Evolutionary conservation across 78 protist species (phyloP).

Genomic region (Cavenderia fasciculata): DNA sequence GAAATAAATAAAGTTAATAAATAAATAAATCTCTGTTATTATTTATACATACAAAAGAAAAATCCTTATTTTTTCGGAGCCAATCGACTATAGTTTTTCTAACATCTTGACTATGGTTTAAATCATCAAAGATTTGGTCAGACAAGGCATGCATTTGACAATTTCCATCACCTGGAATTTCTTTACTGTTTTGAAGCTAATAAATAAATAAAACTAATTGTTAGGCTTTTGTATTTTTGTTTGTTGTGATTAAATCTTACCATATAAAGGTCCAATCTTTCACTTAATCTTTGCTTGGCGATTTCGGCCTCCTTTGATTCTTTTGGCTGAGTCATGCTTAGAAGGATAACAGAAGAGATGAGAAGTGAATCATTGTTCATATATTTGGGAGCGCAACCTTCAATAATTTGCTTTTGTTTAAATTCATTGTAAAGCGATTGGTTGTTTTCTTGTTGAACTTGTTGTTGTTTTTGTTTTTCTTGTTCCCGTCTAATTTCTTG

Average conservation of each 20-base stretch:
- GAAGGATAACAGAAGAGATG: slow-evolving; percentile 23
- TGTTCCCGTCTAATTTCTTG: slow-evolving; percentile 2
- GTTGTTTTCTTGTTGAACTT: background rate
- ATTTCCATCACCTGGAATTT: slow-evolving; percentile 76
- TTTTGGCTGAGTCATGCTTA: slow-evolving; percentile 42
- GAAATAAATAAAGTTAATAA: background rate
- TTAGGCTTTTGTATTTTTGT: background rate
- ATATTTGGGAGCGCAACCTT: slow-evolving; percentile 38
- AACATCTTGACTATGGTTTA: slow-evolving; percentile 36
- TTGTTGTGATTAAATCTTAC: too few species aligned
- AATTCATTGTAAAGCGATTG: slow-evolving; percentile 26
- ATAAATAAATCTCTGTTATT: background rate
- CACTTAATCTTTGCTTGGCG: slow-evolving; percentile 48
- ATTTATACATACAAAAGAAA: background rate
- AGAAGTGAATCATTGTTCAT: slow-evolving; percentile 57
- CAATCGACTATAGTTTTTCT: slow-evolving; percentile 79
- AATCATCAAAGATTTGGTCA: slow-evolving; percentile 57
- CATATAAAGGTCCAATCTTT: slow-evolving; percentile 50
- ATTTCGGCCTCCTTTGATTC: slow-evolving; percentile 47
- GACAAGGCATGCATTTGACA: slow-evolving; percentile 78
- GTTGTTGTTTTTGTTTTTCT: background rate
- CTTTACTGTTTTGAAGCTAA: slow-evolving; percentile 38
- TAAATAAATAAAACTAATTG: background rate
- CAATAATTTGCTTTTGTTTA: slow-evolving; percentile 28
- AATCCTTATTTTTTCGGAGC: slow-evolving; percentile 67